Evolutionary conservation across 2,329 filamentous ascomycete species (phyloP).

Genomic region (Drechslerella dactyloides): DNA sequence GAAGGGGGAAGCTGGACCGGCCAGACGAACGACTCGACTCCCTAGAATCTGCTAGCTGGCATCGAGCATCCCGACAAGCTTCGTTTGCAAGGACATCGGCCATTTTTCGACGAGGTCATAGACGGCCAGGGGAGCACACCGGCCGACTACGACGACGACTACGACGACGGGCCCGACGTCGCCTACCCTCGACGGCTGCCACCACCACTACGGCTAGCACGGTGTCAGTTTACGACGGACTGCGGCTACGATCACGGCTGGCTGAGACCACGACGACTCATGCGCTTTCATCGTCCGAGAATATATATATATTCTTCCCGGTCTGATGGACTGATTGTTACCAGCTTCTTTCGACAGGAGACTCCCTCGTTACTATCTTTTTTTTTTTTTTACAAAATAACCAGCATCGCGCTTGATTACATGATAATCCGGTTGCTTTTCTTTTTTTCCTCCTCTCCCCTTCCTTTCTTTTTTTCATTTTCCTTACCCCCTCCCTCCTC

Average conservation of each 20-base stretch:
- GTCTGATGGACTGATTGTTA: slow-evolving; percentile 4
- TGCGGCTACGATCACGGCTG: not conserved
- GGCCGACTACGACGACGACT: slow-evolving; percentile 11
- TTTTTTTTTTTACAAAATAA: slow-evolving; percentile 8
- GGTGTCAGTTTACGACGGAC: no score
- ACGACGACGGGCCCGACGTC: not conserved
- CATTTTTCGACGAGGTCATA: slow-evolving; percentile 45
- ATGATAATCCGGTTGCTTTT: slow-evolving; percentile 11
- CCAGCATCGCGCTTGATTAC: not conserved
- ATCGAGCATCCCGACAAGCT: slow-evolving; percentile 1
- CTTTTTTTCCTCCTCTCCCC: slow-evolving; percentile 7
- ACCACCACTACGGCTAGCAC: no score
- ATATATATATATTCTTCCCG: slow-evolving; percentile 19
- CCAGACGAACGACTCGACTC: slow-evolving; percentile 33
- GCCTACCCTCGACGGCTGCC: no score
- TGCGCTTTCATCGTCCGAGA: slow-evolving; percentile 16
- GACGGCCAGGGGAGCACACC: slow-evolving; percentile 25
- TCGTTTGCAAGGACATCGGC: slow-evolving; percentile 43
- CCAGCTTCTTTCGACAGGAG: not conserved
- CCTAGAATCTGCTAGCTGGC: slow-evolving; percentile 21
- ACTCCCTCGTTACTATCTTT: slow-evolving; percentile 9
- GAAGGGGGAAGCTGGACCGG: slow-evolving; percentile 38
- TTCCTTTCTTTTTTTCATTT: slow-evolving; percentile 10
- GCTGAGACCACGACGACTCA: slow-evolving; percentile 26
- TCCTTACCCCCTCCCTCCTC: slow-evolving; percentile 1